Percentiles rank a stretch among this genome's conserved stretches.
phyloP scores from a whole-genome alignment of 108 stramenopile species.

The Ochromonas danica region DNA sequence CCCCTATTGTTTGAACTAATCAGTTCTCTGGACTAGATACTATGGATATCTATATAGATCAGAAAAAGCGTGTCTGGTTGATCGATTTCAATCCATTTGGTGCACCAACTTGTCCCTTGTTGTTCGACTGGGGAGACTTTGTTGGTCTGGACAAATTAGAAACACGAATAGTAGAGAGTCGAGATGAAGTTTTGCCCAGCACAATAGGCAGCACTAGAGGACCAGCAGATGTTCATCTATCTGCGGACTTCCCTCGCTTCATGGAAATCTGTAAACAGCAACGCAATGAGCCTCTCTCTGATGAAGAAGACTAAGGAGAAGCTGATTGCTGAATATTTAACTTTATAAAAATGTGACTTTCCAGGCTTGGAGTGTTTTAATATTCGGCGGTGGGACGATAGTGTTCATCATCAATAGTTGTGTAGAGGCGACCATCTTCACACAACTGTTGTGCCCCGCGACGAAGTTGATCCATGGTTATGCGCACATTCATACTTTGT shows the following conservation, averaged over 20 bases:
- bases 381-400: not conserved
- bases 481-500: not conserved
- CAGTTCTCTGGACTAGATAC: slow-evolving; percentile 52
- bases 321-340: too few species aligned
- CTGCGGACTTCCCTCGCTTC: not conserved
- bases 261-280: slow-evolving; percentile 29
- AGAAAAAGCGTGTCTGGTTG: slow-evolving; percentile 71
- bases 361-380: too few species aligned
- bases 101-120: slow-evolving; percentile 65
- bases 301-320: too few species aligned
- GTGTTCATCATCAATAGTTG: slow-evolving; percentile 16
- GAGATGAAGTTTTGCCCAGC: slow-evolving; percentile 68
- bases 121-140: slow-evolving; percentile 71
- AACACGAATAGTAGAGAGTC: slow-evolving; percentile 67
- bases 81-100: slow-evolving; percentile 82
- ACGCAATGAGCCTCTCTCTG: too few species aligned
- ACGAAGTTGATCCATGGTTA: not conserved
- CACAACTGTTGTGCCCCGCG: not conserved
- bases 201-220: slow-evolving; percentile 72
- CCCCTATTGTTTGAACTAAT: not conserved
- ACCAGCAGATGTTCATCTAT: slow-evolving; percentile 65
- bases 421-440: not conserved
- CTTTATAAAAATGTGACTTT: too few species aligned
- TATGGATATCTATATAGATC: slow-evolving; percentile 76
- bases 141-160: slow-evolving; percentile 43